Conservation (phyloP, 2,329 filamentous ascomycete genomes). For the Colletotrichum gloeosporioides region DNA sequence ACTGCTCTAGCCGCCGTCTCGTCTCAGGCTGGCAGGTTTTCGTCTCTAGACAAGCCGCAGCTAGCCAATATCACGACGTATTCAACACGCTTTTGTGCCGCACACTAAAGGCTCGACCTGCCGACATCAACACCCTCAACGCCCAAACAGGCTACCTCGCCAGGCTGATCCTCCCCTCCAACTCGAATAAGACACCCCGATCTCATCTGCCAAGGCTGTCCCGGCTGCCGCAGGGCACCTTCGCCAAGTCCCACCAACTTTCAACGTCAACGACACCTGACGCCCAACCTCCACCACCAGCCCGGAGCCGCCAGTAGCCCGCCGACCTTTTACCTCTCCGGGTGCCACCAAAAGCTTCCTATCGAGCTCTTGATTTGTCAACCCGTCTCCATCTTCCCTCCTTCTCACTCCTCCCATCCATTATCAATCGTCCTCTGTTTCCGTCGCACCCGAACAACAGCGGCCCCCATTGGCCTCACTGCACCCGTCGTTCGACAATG, state of each 20-base stretch:
- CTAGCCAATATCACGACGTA: not conserved
- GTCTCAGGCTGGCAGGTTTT: not conserved
- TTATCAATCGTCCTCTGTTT: not conserved
- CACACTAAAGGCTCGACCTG: not conserved
- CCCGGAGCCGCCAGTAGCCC: not conserved
- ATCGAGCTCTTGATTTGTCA: conserved; percentile 7
- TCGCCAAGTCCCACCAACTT: not conserved
- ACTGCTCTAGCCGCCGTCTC: not conserved
- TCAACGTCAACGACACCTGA: conserved; percentile 9
- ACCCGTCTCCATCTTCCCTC: not conserved
- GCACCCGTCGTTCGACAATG: not conserved
- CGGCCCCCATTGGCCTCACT: not conserved
- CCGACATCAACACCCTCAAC: not conserved
- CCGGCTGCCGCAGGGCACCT: not conserved
- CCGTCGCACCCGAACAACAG: not conserved
- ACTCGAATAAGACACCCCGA: not conserved
- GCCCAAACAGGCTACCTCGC: not conserved
- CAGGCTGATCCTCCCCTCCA: not conserved
- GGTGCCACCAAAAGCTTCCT: not conserved
- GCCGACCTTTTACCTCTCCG: not conserved
- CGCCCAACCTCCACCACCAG: not conserved
- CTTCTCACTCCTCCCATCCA: not conserved
- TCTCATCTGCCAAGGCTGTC: conserved; percentile 1
- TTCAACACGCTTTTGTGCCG: not conserved
- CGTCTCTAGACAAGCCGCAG: not conserved